Evolutionary conservation across 2,329 filamentous ascomycete species (phyloP), one percentile per base, ranked within the genome.

Genomic region (Aureobasidium leucospermi): DNA sequence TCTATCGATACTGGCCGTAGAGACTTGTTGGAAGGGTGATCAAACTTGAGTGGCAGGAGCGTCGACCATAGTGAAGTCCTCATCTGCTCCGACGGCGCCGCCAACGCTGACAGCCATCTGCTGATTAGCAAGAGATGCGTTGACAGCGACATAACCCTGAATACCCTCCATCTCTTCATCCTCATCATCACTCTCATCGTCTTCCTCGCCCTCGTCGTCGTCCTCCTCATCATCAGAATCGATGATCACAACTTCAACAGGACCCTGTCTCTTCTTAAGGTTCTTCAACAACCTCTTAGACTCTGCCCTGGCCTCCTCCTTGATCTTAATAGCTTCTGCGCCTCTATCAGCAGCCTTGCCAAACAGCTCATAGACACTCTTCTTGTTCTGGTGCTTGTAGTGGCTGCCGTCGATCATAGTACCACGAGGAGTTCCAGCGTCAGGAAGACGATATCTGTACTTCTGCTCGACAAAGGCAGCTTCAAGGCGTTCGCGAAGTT

Each of bases 171-270:
- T 43, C 9, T 55, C 38, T n/a, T 55, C 48, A 47, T 53, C 58
- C 9, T 16, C 29, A 10, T 11, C 46, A 9, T 10, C 39, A 9
- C 51, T 28, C 29, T 19, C 46, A 8, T 28, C 36, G 6, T 39
- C 55, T 6, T 29, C 53, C 8, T 58, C 41, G 10, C 13, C 48
- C 32, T 61, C 60, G 6, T 34, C 49, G 7, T 15, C 65, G 0
- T 65, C 36, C 7, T 65, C 64, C 29, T 73, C 68, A 3, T 67
- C 47, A 0, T 48, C 55, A 58, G 23, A 31, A 8, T 39, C 34
- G 34, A 58, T 46, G 32, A 66, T 60, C 11, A 61, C n/a, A 39
- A 67, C 65, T 36, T 59, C 36, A 4, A 31, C 39, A 38, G 48
- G 6, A 13, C 46, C 39, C 10, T n/a, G 46, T 5, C 19, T 38